phyloP scores from a whole-genome alignment of 2,329 filamentous ascomycete genomes.

The Neonectria sp. region DNA sequence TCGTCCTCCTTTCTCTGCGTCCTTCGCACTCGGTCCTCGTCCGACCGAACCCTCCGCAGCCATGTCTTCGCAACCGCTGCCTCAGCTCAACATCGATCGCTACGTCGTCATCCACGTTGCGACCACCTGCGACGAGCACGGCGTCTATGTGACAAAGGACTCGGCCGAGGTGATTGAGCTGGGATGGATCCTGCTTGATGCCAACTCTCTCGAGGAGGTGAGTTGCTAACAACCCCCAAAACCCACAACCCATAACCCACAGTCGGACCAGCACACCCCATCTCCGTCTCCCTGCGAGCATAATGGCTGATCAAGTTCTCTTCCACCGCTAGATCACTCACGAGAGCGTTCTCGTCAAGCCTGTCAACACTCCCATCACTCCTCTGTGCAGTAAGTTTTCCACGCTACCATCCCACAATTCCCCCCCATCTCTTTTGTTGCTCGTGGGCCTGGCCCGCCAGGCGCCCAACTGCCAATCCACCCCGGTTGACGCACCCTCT shows the following conservation, averaged over 20 bases:
- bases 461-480: slow-evolving; percentile 26
- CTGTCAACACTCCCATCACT: slow-evolving; percentile 98
- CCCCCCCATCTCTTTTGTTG: slow-evolving; percentile 36
- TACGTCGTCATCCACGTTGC: slow-evolving; percentile 99
- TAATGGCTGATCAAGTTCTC: slow-evolving; percentile 31
- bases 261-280: slow-evolving; percentile 23
- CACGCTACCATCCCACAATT: slow-evolving; percentile 38
- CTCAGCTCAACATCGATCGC: slow-evolving; percentile 86
- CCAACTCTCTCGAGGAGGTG: slow-evolving; percentile 94
- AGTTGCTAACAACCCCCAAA: slow-evolving; percentile 50
- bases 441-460: slow-evolving; percentile 37
- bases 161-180: slow-evolving; percentile 99
- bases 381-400: slow-evolving; percentile 93
- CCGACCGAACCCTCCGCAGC: slow-evolving; percentile 46
- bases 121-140: slow-evolving; percentile 98
- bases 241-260: slow-evolving; percentile 5
- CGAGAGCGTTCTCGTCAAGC: slow-evolving; percentile 97
- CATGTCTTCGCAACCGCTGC: slow-evolving; percentile 60
- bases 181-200: slow-evolving; percentile 96
- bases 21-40: slow-evolving; percentile 39
- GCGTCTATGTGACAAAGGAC: slow-evolving; percentile 99
- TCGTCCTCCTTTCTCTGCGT: slow-evolving; percentile 41
- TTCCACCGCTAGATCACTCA: slow-evolving; percentile 80
- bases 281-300: slow-evolving; percentile 2
- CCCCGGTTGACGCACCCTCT: slow-evolving; percentile 14